phyloP scores from a whole-genome alignment of 2,329 filamentous ascomycete species.

The Arthrobotrys pseudoclavata region DNA sequence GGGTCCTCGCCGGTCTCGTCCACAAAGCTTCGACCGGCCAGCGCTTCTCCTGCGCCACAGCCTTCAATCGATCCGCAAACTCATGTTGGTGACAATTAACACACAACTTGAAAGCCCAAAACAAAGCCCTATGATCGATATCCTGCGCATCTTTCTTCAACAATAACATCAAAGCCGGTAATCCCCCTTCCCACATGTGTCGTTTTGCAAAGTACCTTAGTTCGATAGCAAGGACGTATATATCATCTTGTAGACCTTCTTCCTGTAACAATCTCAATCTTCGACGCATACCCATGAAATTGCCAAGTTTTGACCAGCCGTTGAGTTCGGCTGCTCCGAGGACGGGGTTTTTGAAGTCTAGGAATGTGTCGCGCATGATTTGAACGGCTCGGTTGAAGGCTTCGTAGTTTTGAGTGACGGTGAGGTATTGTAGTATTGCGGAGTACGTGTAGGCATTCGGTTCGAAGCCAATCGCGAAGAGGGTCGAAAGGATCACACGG shows the following conservation, averaged over 20 bases:
- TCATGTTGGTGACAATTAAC: slow-evolving; percentile 49
- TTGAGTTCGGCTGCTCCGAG: slow-evolving; percentile 52
- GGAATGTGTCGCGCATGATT: slow-evolving; percentile 49
- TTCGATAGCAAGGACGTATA: slow-evolving; percentile 50
- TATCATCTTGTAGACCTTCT: slow-evolving; percentile 52
- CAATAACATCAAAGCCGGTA: slow-evolving; percentile 39
- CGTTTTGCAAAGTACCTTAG: slow-evolving; percentile 51
- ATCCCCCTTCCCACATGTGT: slow-evolving; percentile 58
- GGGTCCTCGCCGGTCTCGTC: slow-evolving; percentile 31
- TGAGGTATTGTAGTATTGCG: slow-evolving; percentile 51
- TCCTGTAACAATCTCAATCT: slow-evolving; percentile 47
- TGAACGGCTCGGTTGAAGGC: slow-evolving; percentile 52
- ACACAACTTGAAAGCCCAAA: slow-evolving; percentile 53
- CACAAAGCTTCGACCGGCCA: slow-evolving; percentile 50
- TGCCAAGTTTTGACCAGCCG: slow-evolving; percentile 55
- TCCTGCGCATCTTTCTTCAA: slow-evolving; percentile 29
- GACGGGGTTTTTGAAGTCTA: slow-evolving; percentile 50
- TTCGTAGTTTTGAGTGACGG: slow-evolving; percentile 44
- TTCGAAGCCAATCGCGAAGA: slow-evolving; percentile 50
- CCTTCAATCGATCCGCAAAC: slow-evolving; percentile 42
- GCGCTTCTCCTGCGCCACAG: slow-evolving; percentile 53
- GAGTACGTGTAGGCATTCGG: slow-evolving; percentile 51
- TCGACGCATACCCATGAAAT: slow-evolving; percentile 57
- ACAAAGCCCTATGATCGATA: slow-evolving; percentile 50
- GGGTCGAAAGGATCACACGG: slow-evolving; percentile 45